Percentiles rank a stretch among this genome's conserved stretches.
Conservation (phyloP, 78 protist genomes). For the Monosiga brevicollis region DNA sequence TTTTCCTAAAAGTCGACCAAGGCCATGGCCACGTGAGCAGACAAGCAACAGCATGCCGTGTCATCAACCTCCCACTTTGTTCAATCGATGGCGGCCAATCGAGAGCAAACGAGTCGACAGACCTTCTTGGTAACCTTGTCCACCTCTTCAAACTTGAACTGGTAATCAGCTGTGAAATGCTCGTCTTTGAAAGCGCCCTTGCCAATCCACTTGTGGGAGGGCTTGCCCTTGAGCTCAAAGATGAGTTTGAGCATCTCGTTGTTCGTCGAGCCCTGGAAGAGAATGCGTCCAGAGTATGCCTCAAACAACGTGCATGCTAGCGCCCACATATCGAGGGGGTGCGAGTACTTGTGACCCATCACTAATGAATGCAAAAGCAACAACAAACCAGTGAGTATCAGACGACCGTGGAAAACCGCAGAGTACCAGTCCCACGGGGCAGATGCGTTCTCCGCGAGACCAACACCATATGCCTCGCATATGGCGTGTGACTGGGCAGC, state of each 20-base stretch:
- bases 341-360: conserved; percentile 61
- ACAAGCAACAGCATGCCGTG: background rate
- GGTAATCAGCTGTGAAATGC: conserved; percentile 51
- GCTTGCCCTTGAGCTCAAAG: conserved; percentile 34
- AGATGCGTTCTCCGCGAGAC: background rate
- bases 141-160: conserved; percentile 40
- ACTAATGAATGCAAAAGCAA: conserved; percentile 10
- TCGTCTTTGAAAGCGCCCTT: conserved; percentile 22
- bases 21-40: background rate
- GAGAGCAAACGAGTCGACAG: too few relatives aligned
- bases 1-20: background rate
- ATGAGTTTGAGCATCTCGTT: conserved; percentile 76
- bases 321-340: conserved; percentile 82
- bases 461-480: too few relatives aligned
- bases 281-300: conserved; percentile 75
- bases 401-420: background rate
- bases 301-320: conserved; percentile 80
- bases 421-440: background rate
- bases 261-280: conserved; percentile 83
- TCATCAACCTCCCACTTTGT: too few relatives aligned
- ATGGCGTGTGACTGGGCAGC: too few relatives aligned
- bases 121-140: conserved; percentile 41
- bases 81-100: background rate
- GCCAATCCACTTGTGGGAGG: conserved; percentile 43
- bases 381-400: too few relatives aligned